phyloP scores from a whole-genome alignment of 2,329 filamentous ascomycete genomes.

The Fusarium clavum region DNA sequence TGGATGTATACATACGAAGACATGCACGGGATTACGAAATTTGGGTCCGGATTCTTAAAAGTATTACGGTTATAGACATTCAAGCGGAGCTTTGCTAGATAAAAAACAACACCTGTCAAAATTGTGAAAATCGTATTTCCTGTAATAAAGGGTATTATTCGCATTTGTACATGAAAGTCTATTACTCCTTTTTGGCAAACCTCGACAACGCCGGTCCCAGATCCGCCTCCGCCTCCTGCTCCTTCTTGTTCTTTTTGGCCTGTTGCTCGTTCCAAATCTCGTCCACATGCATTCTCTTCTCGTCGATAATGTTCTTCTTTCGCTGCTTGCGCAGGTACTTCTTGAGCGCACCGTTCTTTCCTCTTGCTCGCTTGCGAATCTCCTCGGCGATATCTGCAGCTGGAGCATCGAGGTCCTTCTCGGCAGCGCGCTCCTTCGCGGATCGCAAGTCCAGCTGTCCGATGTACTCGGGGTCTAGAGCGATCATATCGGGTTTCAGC shows the following conservation, averaged over 20 bases:
- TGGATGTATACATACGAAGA: conserved; percentile 7
- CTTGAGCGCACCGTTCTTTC: conserved; percentile 88
- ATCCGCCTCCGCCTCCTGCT: conserved; percentile 74
- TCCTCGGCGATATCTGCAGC: conserved; percentile 70
- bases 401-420: conserved; percentile 79
- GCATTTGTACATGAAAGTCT: conserved; percentile 33
- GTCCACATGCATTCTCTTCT: conserved; percentile 88
- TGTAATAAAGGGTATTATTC: conserved; percentile 45
- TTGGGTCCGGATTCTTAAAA: conserved; percentile 28
- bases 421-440: conserved; percentile 79
- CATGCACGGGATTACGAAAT: conserved; percentile 15
- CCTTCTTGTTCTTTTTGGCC: conserved; percentile 72
- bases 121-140: neutral
- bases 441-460: conserved; percentile 87
- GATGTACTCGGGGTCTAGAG: conserved; percentile 90
- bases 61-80: conserved; percentile 28
- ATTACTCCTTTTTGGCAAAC: conserved; percentile 78
- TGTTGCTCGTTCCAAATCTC: conserved; percentile 81
- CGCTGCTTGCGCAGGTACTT: conserved; percentile 93
- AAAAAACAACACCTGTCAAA: conserved; percentile 1
- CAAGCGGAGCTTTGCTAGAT: conserved; percentile 20
- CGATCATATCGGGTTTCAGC: conserved; percentile 96
- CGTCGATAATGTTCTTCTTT: conserved; percentile 94
- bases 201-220: conserved; percentile 87
- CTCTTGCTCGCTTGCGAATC: conserved; percentile 81